phyloP scores from a whole-genome alignment of 352 stramenopile genomes.

The Globisporangium okanoganense region DNA sequence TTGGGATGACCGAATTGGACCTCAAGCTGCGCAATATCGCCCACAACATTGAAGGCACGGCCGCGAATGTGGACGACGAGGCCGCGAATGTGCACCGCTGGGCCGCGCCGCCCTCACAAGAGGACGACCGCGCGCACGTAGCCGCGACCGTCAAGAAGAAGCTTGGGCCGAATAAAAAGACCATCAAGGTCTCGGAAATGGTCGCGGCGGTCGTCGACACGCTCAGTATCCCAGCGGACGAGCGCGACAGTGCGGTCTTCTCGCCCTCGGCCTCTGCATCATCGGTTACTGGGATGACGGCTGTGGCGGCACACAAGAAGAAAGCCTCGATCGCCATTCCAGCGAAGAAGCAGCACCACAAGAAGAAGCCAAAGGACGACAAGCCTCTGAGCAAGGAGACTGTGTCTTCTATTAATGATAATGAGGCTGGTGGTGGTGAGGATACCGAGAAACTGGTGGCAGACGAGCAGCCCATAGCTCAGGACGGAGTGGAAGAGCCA shows the following conservation, averaged over 20 bases:
- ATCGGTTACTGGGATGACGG: not conserved
- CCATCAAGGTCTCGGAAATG: slow-evolving; percentile 56
- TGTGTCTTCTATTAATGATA: not conserved
- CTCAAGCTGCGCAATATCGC: slow-evolving; percentile 73
- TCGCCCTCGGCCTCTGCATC: not conserved
- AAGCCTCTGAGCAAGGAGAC: slow-evolving; percentile 12
- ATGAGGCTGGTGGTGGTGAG: not conserved
- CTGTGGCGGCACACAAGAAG: slow-evolving; percentile 6
- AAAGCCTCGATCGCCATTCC: slow-evolving; percentile 3
- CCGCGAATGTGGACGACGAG: slow-evolving; percentile 56
- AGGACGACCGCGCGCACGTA: not conserved
- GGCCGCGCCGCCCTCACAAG: slow-evolving; percentile 30
- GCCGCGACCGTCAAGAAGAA: slow-evolving; percentile 47
- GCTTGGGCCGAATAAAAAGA: slow-evolving; percentile 42
- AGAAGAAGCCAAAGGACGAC: slow-evolving; percentile 20
- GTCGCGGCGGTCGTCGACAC: slow-evolving; percentile 57
- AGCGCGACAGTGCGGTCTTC: slow-evolving; percentile 3
- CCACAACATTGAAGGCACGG: slow-evolving; percentile 78
- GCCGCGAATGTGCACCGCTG: slow-evolving; percentile 34
- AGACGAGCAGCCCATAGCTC: too few species aligned
- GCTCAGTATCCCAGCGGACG: slow-evolving; percentile 20
- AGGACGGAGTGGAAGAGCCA: not conserved
- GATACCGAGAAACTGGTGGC: not conserved
- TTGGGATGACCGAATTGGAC: slow-evolving; percentile 72
- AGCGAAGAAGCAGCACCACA: slow-evolving; percentile 18